A percentile compares a stretch with the other conserved stretches of the same genome.
phyloP scores from a whole-genome alignment of 192 early-diverging fungal genomes.

The Backusella psychrophila region DNA sequence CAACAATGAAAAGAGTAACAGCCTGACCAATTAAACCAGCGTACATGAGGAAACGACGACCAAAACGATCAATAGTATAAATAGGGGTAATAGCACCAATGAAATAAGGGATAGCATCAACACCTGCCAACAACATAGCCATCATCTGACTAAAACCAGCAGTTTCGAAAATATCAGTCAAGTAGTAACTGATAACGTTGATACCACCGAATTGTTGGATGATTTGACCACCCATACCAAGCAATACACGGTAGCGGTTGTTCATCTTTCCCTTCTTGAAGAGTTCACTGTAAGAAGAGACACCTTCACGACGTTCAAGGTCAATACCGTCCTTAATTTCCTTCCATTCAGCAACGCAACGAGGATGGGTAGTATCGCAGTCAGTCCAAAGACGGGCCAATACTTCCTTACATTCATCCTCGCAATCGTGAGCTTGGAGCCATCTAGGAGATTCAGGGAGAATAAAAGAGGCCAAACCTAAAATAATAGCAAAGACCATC shows the following conservation, averaged over 20 bases:
- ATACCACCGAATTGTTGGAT: slow-evolving; percentile 33
- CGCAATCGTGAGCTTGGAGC: slow-evolving; percentile 41
- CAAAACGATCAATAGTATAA: slow-evolving; percentile 67
- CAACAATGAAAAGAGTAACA: slow-evolving; percentile 28
- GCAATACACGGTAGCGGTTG: slow-evolving; percentile 22
- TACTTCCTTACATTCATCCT: slow-evolving; percentile 21
- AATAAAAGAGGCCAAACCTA: slow-evolving; percentile 57
- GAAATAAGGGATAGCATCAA: slow-evolving; percentile 73
- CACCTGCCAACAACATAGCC: slow-evolving; percentile 52
- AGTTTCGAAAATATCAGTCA: slow-evolving; percentile 47
- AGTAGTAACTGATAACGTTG: slow-evolving; percentile 38
- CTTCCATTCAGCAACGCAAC: slow-evolving; percentile 13
- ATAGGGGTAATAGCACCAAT: slow-evolving; percentile 72
- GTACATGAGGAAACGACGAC: slow-evolving; percentile 62
- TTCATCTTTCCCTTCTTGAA: slow-evolving; percentile 26
- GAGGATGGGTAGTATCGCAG: slow-evolving; percentile 19
- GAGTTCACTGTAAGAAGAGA: slow-evolving; percentile 24
- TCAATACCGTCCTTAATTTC: slow-evolving; percentile 21
- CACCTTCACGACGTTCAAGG: slow-evolving; percentile 20
- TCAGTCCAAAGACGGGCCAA: slow-evolving; percentile 24
- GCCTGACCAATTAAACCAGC: slow-evolving; percentile 29
- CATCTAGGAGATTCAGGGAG: slow-evolving; percentile 78
- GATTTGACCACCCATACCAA: slow-evolving; percentile 26
- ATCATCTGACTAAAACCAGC: slow-evolving; percentile 46
- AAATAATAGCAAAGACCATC: slow-evolving; percentile 61